Evolutionary conservation across 1,139 yeast species (phyloP).

Genomic region (Taphrina deformans): DNA sequence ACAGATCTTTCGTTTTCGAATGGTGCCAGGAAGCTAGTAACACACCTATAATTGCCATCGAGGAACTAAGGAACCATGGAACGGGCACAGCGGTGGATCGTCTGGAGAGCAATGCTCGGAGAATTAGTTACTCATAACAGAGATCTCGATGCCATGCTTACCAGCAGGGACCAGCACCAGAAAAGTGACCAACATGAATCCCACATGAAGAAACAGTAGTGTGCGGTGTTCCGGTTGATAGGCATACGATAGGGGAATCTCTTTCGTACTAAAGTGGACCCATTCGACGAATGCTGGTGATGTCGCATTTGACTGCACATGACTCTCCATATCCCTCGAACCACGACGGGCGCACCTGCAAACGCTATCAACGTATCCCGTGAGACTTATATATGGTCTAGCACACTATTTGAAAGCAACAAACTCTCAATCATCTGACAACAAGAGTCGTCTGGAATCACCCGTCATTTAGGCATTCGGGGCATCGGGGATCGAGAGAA

Average conservation of each 20-base stretch:
- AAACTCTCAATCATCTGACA: too few relatives aligned
- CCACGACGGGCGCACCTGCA: not conserved
- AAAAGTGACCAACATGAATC: conserved; percentile 52
- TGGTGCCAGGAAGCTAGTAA: conserved; percentile 51
- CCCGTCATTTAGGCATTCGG: too few relatives aligned
- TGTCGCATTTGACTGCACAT: not conserved
- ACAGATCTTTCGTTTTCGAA: conserved; percentile 63
- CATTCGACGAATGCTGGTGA: conserved; percentile 2
- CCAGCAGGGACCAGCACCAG: conserved; percentile 65
- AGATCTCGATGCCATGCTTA: conserved; percentile 51
- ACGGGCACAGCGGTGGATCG: not conserved
- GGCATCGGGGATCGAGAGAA: not conserved
- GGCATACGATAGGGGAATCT: conserved; percentile 15
- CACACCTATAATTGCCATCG: not conserved
- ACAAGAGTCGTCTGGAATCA: too few relatives aligned
- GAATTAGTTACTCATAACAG: conserved; percentile 48
- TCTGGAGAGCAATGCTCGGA: not conserved
- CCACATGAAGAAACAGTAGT: conserved; percentile 57
- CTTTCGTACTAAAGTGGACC: conserved; percentile 20
- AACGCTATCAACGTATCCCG: too few relatives aligned
- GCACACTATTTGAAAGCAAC: too few relatives aligned
- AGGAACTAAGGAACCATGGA: not conserved
- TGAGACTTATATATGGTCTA: too few relatives aligned
- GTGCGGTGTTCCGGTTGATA: conserved; percentile 35
- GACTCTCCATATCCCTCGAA: not conserved